Percentiles rank a stretch among this genome's conserved stretches.
Evolutionary conservation across 116 monocot genomes (phyloP).

Genomic region (Papilionanthe hybrid): DNA sequence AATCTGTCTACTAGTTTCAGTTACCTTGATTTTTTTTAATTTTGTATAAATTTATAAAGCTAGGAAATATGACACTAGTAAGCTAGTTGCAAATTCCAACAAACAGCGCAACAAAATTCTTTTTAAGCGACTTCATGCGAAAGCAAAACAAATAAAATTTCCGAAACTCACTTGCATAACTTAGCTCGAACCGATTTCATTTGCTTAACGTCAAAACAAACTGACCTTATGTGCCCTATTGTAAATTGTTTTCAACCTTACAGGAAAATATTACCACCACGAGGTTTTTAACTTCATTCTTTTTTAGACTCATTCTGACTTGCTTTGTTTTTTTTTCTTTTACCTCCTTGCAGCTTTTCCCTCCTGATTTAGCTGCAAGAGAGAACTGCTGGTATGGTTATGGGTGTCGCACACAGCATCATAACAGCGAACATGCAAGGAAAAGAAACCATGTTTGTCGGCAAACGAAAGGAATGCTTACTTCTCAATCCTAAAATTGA

Average conservation of each 20-base stretch:
- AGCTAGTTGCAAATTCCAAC: no score
- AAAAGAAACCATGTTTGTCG: conserved; percentile 93
- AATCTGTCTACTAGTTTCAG: neutral
- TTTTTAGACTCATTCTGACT: neutral
- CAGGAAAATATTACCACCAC: neutral
- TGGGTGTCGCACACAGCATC: conserved; percentile 82
- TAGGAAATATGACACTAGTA: no score
- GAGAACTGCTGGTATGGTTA: conserved; percentile 96
- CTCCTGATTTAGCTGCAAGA: conserved; percentile 50
- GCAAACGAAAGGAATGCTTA: conserved; percentile 40
- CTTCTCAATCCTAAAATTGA: neutral
- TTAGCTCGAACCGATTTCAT: no score
- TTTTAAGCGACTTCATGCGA: no score
- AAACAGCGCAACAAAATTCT: no score
- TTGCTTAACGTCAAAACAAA: no score
- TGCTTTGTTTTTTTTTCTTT: neutral
- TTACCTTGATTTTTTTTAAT: neutral
- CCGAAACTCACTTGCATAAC: no score
- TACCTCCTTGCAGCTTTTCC: conserved; percentile 46
- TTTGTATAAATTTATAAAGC: no score
- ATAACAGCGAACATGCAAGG: conserved; percentile 61
- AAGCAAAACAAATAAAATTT: no score
- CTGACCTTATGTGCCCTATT: neutral
- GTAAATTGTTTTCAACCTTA: neutral
- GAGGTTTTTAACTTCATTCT: neutral